Evolutionary conservation across 768 basidiomycete genomes (phyloP), one percentile per base, ranked within the genome.

Genomic region (Cyclocybe cylindracea): DNA sequence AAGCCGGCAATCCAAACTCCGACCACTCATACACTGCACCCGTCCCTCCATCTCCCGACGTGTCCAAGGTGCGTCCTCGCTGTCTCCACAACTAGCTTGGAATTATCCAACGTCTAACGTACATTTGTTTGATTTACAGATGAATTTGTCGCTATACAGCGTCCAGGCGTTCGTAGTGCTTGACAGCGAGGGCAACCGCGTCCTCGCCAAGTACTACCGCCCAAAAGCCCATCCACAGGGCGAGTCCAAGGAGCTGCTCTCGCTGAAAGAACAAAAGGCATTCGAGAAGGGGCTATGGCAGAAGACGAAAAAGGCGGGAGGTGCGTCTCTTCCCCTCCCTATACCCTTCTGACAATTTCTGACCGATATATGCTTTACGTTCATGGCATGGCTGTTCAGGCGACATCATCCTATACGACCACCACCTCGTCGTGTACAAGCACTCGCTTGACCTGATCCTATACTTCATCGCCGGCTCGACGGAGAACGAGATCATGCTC

Each of bases 401-500:
- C 64, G 97, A 98, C 59, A 94, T 98, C 63, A 92, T 95, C 63
- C 80, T 91, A 36, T 97, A 85, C 76, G 94, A 87, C 70, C 85
- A 82, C 13, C 91, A 92, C 64, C 81, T 98, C n/a, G 89, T 89
- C 39, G 83, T 98, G 24, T 96, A 96, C 77, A 90, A 89, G 57
- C 90, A 97, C 64, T 93, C 95, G 13, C 85, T 96, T 44, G 97
- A 99, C 77, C 85, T 99, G 62, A 89, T 94, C 48, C 85, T 98
- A 69, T 97, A 97, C 78, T 83, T 98, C 62, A 80, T 98, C 62
- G 93, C 91, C 10, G 85, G 88, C 4, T 80, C 91, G 6, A 75
- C 77, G 2, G 94, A 97, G 72, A 99, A 99, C 71, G 97, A 99
- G 69, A 82, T 98, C 48, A 97, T 98, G 92, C 84, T 98, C 34